phyloP scores from a whole-genome alignment of 2,329 filamentous ascomycete genomes.

The Alternaria arborescens region DNA sequence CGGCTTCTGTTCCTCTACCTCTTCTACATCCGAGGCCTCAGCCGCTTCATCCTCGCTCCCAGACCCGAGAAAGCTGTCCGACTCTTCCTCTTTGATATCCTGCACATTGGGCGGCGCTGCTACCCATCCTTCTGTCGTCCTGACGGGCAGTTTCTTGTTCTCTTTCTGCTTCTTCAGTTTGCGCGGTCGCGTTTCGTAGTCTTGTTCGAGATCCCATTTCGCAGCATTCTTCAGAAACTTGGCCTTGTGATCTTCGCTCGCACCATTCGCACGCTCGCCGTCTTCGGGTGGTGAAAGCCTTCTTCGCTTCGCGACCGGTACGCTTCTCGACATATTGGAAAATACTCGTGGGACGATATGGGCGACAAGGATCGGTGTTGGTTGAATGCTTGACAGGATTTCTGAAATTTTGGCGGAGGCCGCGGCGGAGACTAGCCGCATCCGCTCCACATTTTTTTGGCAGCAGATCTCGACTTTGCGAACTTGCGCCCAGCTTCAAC shows the following conservation, averaged over 20 bases:
- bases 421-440: slow-evolving; percentile 25
- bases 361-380: slow-evolving; percentile 1
- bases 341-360: slow-evolving; percentile 1
- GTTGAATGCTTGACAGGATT: slow-evolving; percentile 7
- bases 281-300: slow-evolving; percentile 48
- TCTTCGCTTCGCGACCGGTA: slow-evolving; percentile 49
- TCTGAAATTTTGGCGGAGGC: slow-evolving; percentile 38
- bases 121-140: slow-evolving; percentile 79
- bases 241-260: slow-evolving; percentile 40
- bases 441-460: slow-evolving; percentile 24
- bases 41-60: slow-evolving; percentile 62
- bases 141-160: slow-evolving; percentile 81
- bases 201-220: slow-evolving; percentile 90
- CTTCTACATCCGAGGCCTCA: slow-evolving; percentile 54
- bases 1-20: slow-evolving; percentile 62
- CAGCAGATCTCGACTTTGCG: slow-evolving; percentile 21
- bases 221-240: slow-evolving; percentile 77
- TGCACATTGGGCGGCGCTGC: slow-evolving; percentile 61
- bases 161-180: slow-evolving; percentile 78
- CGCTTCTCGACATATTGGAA: slow-evolving; percentile 40
- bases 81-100: slow-evolving; percentile 61
- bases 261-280: slow-evolving; percentile 24
- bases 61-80: slow-evolving; percentile 70
- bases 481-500: slow-evolving; percentile 25
- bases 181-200: slow-evolving; percentile 82